Conservation (phyloP, 2,329 filamentous ascomycete species). For the Pseudopithomyces maydicus region DNA sequence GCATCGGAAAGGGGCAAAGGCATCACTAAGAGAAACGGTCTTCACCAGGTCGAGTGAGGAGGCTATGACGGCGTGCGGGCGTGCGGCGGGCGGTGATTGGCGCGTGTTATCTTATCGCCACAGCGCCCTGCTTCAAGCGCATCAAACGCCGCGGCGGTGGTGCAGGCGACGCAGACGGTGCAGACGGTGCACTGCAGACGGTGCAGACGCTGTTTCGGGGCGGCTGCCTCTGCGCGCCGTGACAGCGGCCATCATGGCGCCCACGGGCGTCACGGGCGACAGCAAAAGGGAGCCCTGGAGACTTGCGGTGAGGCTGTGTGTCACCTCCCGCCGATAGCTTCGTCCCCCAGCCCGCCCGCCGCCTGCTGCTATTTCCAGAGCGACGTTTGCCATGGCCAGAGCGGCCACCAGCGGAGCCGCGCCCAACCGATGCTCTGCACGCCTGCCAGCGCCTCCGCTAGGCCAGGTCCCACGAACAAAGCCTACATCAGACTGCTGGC, state of each 20-base stretch:
- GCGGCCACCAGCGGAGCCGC: slow-evolving; percentile 44
- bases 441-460: slow-evolving; percentile 2
- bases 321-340: not conserved
- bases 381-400: slow-evolving; percentile 39
- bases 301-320: slow-evolving; percentile 6
- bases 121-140: slow-evolving; percentile 6
- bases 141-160: slow-evolving; percentile 1
- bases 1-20: not conserved
- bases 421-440: slow-evolving; percentile 24
- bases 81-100: slow-evolving; percentile 26
- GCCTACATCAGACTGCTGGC: not conserved
- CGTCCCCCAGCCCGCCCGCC: not conserved
- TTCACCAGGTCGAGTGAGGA: slow-evolving; percentile 21
- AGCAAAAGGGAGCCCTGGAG: no score
- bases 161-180: slow-evolving; percentile 11
- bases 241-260: no score
- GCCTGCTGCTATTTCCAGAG: slow-evolving; percentile 24
- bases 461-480: slow-evolving; percentile 5
- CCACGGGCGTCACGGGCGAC: no score
- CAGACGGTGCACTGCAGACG: not conserved
- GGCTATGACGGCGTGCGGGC: slow-evolving; percentile 31
- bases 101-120: slow-evolving; percentile 32
- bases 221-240: no score
- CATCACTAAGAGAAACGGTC: slow-evolving; percentile 36
- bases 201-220: no score